Evolutionary conservation across 1,284 basidiomycete genomes (phyloP), one percentile per base, ranked within the genome.

Genomic region (Apiotrichum gamsii): DNA sequence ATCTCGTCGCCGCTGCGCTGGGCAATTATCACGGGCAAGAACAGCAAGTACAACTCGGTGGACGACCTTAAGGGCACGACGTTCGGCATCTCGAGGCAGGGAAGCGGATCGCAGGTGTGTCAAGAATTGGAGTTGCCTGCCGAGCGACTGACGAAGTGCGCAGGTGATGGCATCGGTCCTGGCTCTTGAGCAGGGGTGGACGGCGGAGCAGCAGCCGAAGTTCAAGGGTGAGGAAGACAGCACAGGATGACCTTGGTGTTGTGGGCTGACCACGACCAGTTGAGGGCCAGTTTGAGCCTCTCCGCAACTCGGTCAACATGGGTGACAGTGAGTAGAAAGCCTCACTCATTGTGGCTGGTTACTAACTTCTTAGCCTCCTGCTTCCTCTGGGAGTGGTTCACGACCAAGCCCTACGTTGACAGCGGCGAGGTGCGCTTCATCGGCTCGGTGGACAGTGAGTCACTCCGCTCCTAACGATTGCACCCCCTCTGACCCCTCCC

Each of bases 151-250:
- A 40, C 41, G n/a, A 82, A n/a, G n/a, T n/a, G n/a, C n/a, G n/a
- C 85, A 93, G 67, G 90, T 90, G 8, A 96, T 97, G 91, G 93
- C 90, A 2, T 87, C 83, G 53, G 90, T 96, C 20, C 88, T 96
- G 84, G 88, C 86, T 3, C 74, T 90, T 30, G 83, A 93, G 54
- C 82, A 91, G 64, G 81, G 82, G 15, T 94, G 90, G 90, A 45
- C 62, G 33, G 58, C 61, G 31, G 65, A 66, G 24, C 68, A 71
- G 25, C 61, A 69, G 44, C 83, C 83, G 0, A 76, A 82, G 58
- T 94, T 91, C 65, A 77, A 85, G 76, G 80, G 90, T 85, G 55
- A 25, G 68, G 61, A n/a, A 11, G 25, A 15, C 35, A 39, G 24
- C 21, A 11, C 30, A 13, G 24, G n/a, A n/a, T n/a, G n/a, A n/a